Conservation (phyloP, 768 basidiomycete species). For the Kwoniella heveanensis region DNA sequence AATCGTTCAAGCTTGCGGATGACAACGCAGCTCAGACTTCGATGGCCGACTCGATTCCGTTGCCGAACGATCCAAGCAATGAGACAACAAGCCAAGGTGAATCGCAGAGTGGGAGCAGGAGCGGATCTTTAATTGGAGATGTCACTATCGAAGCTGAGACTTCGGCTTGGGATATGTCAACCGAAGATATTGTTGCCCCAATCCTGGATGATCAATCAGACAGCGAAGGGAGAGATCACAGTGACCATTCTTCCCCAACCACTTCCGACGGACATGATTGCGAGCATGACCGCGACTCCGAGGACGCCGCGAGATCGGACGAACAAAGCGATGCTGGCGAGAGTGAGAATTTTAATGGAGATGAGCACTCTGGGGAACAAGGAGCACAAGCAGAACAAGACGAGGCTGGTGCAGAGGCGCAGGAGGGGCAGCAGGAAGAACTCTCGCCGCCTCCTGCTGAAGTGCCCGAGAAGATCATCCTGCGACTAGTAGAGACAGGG, state of each 20-base stretch:
- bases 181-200: slow-evolving; percentile 7
- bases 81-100: neutral
- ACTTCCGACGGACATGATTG: neutral
- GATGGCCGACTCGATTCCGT: too few species aligned
- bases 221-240: neutral
- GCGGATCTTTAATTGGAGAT: too few species aligned
- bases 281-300: neutral
- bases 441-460: slow-evolving; percentile 12
- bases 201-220: neutral
- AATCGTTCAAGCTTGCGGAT: too few species aligned
- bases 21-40: too few species aligned
- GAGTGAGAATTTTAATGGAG: too few species aligned
- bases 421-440: slow-evolving; percentile 4
- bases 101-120: too few species aligned
- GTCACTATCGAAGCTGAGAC: slow-evolving; percentile 12
- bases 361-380: too few species aligned
- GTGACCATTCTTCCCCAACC: too few species aligned
- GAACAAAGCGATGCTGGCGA: too few species aligned
- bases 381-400: neutral
- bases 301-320: too few species aligned
- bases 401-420: slow-evolving; percentile 1
- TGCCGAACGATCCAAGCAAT: too few species aligned
- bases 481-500: slow-evolving; percentile 12
- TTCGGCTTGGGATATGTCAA: slow-evolving; percentile 15
- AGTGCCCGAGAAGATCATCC: slow-evolving; percentile 19